Evolutionary conservation across 2,329 filamentous ascomycete species (phyloP).

Genomic region (Sclerotinia nivalis): DNA sequence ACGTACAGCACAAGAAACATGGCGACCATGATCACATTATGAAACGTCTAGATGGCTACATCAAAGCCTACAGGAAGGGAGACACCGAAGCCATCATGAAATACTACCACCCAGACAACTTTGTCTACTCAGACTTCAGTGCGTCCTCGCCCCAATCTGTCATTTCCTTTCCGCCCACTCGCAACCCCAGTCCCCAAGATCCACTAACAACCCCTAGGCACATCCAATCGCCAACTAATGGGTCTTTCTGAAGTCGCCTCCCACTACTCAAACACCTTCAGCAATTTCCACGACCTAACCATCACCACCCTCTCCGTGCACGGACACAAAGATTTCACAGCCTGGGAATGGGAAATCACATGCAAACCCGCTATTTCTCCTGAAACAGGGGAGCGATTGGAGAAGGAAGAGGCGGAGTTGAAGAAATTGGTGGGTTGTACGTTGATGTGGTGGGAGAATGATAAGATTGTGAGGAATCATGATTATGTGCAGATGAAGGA

Average conservation of each 20-base stretch:
- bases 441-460: slow-evolving; percentile 20
- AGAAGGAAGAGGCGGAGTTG: background rate
- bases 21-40: slow-evolving; percentile 2
- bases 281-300: background rate
- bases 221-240: background rate
- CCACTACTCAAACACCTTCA: background rate
- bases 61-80: slow-evolving; percentile 6
- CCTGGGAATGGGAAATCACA: slow-evolving; percentile 7
- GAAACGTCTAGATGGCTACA: slow-evolving; percentile 18
- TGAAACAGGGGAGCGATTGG: background rate
- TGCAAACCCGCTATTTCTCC: background rate
- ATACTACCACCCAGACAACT: slow-evolving; percentile 15
- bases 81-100: slow-evolving; percentile 17
- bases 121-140: slow-evolving; percentile 20
- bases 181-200: background rate
- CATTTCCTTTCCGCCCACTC: background rate
- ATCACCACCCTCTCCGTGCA: slow-evolving; percentile 11
- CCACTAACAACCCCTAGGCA: background rate
- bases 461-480: slow-evolving; percentile 11
- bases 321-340: slow-evolving; percentile 16
- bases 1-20: slow-evolving; percentile 6
- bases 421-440: background rate
- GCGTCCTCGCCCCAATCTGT: background rate
- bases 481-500: slow-evolving; percentile 18
- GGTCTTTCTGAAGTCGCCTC: background rate